phyloP scores from a whole-genome alignment of 345 rosid genomes.

The Adansonia digitata region DNA sequence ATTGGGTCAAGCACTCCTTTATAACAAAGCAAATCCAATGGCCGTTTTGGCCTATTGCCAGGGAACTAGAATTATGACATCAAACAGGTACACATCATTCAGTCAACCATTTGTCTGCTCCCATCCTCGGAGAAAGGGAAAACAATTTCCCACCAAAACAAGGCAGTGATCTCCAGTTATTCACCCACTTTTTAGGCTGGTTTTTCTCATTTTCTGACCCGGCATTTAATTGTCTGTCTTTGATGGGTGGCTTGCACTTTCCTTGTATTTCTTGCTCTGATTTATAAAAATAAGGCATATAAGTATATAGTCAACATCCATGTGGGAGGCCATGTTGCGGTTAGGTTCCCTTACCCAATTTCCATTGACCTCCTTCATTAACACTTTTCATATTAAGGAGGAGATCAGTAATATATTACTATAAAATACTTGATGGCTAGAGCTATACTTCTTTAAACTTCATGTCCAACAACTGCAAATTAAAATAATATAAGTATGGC shows the following conservation, averaged over 20 bases:
- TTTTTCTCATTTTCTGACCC: not conserved
- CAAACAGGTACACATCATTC: not conserved
- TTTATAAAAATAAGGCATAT: not conserved
- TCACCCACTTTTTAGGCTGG: not conserved
- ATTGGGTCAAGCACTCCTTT: not conserved
- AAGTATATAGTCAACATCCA: not conserved
- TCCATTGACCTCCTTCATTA: not conserved
- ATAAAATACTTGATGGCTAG: not conserved
- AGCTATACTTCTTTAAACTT: not conserved
- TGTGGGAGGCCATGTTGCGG: slow-evolving; percentile 4
- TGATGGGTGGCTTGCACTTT: not conserved
- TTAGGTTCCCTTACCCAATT: slow-evolving; percentile 1
- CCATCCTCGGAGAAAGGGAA: not conserved
- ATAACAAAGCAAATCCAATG: not conserved
- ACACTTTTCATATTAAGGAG: not conserved
- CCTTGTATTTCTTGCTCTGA: not conserved
- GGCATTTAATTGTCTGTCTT: not conserved
- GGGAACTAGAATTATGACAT: not conserved
- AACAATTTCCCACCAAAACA: not conserved
- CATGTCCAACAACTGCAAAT: not conserved
- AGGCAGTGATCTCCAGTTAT: not conserved
- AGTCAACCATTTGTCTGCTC: not conserved
- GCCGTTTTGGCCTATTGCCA: not conserved
- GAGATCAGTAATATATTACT: not conserved
- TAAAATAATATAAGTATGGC: not conserved